Base-by-base conservation (phyloP, 1,139 yeast species). In the Hyphopichia burtonii region DNA sequence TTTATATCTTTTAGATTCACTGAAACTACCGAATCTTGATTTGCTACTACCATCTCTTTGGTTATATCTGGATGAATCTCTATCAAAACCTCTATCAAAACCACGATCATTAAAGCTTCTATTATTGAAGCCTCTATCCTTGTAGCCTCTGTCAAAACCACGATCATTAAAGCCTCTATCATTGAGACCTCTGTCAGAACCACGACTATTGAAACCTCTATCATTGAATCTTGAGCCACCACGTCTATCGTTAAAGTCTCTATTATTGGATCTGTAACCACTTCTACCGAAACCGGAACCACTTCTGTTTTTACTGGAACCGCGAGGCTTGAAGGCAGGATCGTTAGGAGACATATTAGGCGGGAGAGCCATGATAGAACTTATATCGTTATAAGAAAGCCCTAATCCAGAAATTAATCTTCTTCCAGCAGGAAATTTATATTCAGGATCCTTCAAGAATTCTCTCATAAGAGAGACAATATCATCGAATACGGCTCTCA, bases 131-230 rank as follows among this genome's bases (percentile, higher is more conserved):
- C n/a, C n/a, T n/a, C n/a, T n/a, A n/a, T n/a, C n/a, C n/a, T n/a
- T n/a, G n/a, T n/a, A n/a, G n/a, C n/a, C n/a, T n/a, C n/a, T n/a
- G n/a, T n/a, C n/a, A n/a, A n/a, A n/a, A n/a, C n/a, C n/a, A n/a
- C n/a, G n/a, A n/a, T n/a, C n/a, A n/a, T n/a, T n/a, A n/a, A n/a
- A n/a, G n/a, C 34, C 42, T 71, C 83, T 77, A 58, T 78, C 83
- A 65, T 83, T 76, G 49, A 66, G 67, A 20, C 23, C 23, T 20
- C 23, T 20, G 56, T 67, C 65, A 44, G 43, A 23, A 14, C 38
- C 38, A 19, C 39, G 31, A 20, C 32, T 39, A 32, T 41, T 39
- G 30, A 19, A 16, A 34, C 46, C 50, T 40, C 59, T 56, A 35
- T 51, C 45, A 22, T 47, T 54, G 42, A 6, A 11, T 8, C 54